Evolutionary conservation across 306 rosid species (phyloP).

Genomic region (Acacia confusa): DNA sequence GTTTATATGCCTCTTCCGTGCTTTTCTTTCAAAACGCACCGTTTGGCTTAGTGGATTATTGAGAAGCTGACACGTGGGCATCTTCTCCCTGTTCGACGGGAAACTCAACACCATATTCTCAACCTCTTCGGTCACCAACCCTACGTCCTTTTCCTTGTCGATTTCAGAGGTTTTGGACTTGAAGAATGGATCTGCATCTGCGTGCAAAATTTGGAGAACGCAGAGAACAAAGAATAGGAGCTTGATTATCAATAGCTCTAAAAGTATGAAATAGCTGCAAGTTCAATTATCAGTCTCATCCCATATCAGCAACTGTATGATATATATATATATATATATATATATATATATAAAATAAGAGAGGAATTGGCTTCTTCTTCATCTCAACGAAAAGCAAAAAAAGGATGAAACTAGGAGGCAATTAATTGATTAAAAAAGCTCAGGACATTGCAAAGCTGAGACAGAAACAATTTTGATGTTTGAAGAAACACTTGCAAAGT

Average conservation of each 20-base stretch:
- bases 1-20: too few species aligned
- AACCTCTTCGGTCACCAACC: too few species aligned
- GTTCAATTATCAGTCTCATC: not conserved
- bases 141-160: too few species aligned
- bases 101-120: too few species aligned
- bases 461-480: not conserved
- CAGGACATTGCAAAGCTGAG: not conserved
- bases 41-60: too few species aligned
- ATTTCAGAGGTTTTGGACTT: too few species aligned
- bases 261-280: not conserved
- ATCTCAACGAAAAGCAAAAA: not conserved
- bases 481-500: conserved; percentile 18
- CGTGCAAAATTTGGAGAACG: not conserved
- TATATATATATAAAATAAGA: too few species aligned
- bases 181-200: too few species aligned
- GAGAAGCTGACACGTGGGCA: too few species aligned
- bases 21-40: too few species aligned
- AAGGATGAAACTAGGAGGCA: not conserved
- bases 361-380: not conserved
- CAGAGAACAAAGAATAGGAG: not conserved
- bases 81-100: too few species aligned
- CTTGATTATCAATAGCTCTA: not conserved
- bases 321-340: too few species aligned
- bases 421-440: not conserved
- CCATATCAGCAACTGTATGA: not conserved